phyloP scores from a whole-genome alignment of 441 rosid species.

The Syzygium malaccense region DNA sequence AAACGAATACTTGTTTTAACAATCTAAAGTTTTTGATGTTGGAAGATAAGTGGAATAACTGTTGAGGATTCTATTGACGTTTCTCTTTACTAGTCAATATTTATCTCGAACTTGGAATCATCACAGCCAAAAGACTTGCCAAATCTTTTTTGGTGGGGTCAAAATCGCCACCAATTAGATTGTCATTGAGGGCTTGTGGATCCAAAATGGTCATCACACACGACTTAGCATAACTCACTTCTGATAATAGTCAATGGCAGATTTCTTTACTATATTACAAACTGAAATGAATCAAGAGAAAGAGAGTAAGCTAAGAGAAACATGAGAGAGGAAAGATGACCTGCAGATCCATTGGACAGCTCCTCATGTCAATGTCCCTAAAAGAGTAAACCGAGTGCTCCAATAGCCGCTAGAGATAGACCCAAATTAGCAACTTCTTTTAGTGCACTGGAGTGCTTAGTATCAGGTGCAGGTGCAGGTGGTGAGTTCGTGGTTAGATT shows the following conservation, averaged over 20 bases:
- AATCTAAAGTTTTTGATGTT: not conserved
- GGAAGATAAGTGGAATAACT: not conserved
- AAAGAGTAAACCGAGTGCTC: constrained; percentile 11
- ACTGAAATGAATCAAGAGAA: not conserved
- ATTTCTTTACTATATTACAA: not conserved
- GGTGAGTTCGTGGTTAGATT: not conserved
- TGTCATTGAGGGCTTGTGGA: not conserved
- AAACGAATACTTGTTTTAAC: not conserved
- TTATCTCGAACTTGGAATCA: not conserved
- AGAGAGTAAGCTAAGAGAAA: not conserved
- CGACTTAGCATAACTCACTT: not conserved
- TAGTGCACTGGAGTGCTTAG: not conserved
- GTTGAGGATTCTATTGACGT: not conserved
- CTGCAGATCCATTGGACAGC: not conserved
- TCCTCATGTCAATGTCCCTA: not conserved
- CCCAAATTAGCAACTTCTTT: constrained; percentile 14
- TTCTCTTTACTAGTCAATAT: not conserved
- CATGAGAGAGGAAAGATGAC: not conserved
- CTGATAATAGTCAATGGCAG: not conserved
- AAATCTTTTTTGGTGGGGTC: not conserved
- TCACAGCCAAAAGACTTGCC: not conserved
- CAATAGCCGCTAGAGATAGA: constrained; percentile 15
- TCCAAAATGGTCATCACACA: not conserved
- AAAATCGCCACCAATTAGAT: not conserved
- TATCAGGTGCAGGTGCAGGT: constrained; percentile 4